Evolutionary conservation across 192 early-diverging fungal genomes (phyloP), one percentile per base, ranked within the genome.

Genomic region (Gaertneriomyces semiglobifer): DNA sequence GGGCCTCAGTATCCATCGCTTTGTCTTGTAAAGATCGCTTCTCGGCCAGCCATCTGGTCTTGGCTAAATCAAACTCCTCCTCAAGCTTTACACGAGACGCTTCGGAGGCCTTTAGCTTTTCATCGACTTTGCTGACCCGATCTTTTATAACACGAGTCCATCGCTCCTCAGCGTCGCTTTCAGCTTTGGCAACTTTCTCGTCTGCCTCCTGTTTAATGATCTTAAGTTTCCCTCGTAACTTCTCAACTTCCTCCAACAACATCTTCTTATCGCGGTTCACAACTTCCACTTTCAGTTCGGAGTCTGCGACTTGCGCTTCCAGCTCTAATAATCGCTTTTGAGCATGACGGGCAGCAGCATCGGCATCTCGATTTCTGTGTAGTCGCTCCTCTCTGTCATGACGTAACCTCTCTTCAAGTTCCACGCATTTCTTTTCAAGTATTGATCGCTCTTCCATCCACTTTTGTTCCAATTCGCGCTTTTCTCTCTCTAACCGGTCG

Each of bases 171-270:
- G 63, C 19, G 25, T 41, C 41, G 61, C 40, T 61, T 74, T 58
- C n/a, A 43, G 5, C 3, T 66, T 50, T 41, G 71, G 47, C 25
- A 69, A 33, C 63, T 68, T 70, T 25, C 71, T 70, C 70, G 38
- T 42, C 25, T 59, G 10, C 56, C 59, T 44, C 39, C 20, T n/a
- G 48, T 51, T 44, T 41, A 33, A 44, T 44, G 6, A 62, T 47
- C 60, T 65, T 60, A 50, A 76, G 71, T 19, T 68, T 68, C 48
- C 79, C 77, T 54, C 73, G 74, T 7, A 19, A 55, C 58, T 76
- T 75, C 14, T 75, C 71, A 19, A 81, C 46, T 16, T 84, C 79
- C 18, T 81, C 79, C 41, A 79, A 12, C 7, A 84, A 64, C 12
- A 74, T 55, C 7, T 42, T 11, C 48, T 79, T 79, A 63, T 84